Base-by-base conservation (phyloP, 1,139 yeast species). In the Kodamaea suecica region DNA sequence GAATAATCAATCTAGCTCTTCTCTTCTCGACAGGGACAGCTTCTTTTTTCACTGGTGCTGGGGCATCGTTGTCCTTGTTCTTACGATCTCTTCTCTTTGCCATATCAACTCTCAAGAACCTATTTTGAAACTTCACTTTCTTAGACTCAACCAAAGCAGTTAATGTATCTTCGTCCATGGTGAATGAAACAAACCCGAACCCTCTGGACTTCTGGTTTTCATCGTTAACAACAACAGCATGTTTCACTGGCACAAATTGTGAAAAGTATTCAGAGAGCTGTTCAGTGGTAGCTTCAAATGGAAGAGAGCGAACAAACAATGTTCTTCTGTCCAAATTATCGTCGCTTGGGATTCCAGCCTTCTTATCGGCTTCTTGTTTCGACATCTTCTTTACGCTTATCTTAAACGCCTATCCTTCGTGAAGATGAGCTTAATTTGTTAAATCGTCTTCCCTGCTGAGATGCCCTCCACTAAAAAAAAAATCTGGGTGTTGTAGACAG, bases 121-220 rank as follows among this genome's bases (percentile, higher is more conserved):
- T 74, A 26, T 76, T 80, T 41, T 84, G 71, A 47, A 92, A 77
- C 51, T 82, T 84, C 33, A 68, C 53, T 53, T 74, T 82, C 52
- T 78, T 72, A n/a, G 90, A 66, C 44, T 80, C 77, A 9, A 70
- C 77, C 43, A 88, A 66, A 0, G 97, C 97, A 27, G 75, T 67
- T 30, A 76, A 59, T 0, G 97, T 85, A 56, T 94, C 98, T 33
- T 86, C 95, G 43, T 86, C 90, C 40, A 76, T 66, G 2, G 86
- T 78, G 58, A 94, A 92, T 31, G 95, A 83, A 12, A 88, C 98
- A 59, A 94, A 94, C 5, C 98, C 99, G 60, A 88, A 94, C 1
- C 98, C 97, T 59, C 94, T 76, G 4, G 95, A 85, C 32, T 76
- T 66, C 32, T 84, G 76, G 31, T 83, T 78, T 10, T 72, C 67